A percentile compares a stretch with the other conserved stretches of the same genome.
Conservation (phyloP, 2,329 filamentous ascomycete species). For the Colletotrichum cereale region DNA sequence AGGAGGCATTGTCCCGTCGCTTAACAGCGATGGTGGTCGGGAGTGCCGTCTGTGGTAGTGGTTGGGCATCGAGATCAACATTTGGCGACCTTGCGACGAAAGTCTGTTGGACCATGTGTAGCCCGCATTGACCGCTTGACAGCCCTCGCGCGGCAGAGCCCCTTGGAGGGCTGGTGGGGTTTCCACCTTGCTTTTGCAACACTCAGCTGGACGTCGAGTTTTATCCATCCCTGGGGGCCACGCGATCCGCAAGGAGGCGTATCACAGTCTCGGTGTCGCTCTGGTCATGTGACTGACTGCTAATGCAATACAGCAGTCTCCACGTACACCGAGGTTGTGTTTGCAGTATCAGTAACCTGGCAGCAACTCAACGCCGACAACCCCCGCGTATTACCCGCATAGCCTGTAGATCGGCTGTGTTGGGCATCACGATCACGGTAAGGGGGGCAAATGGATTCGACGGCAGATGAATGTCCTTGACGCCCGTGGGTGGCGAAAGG, state of each 20-base stretch:
- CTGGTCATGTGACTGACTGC: slow-evolving; percentile 38
- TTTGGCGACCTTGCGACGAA: slow-evolving; percentile 33
- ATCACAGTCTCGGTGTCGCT: slow-evolving; percentile 36
- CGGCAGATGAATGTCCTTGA: not conserved
- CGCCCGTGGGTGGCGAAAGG: not conserved
- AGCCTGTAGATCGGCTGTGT: not conserved
- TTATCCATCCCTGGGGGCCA: slow-evolving; percentile 36
- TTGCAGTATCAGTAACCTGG: not conserved
- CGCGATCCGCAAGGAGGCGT: slow-evolving; percentile 32
- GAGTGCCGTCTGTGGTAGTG: slow-evolving; percentile 18
- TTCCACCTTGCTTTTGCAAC: slow-evolving; percentile 17
- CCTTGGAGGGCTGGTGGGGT: slow-evolving; percentile 16
- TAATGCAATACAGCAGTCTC: slow-evolving; percentile 23
- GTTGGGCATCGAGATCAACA: slow-evolving; percentile 41
- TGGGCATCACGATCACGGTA: slow-evolving; percentile 1
- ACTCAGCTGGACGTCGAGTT: slow-evolving; percentile 16
- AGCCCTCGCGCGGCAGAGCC: slow-evolving; percentile 21
- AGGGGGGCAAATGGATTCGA: not conserved
- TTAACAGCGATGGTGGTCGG: slow-evolving; percentile 13
- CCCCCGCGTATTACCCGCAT: not conserved
- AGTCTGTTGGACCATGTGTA: slow-evolving; percentile 35
- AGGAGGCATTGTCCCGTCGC: slow-evolving; percentile 26
- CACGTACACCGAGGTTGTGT: slow-evolving; percentile 2
- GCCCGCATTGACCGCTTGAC: slow-evolving; percentile 27
- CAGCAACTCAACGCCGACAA: not conserved